These are phyloP conservation scores for Aureobasidium subglaciale DNA, from an alignment of 2,329 filamentous ascomycete species.

Conservation along the genomic window DNA sequence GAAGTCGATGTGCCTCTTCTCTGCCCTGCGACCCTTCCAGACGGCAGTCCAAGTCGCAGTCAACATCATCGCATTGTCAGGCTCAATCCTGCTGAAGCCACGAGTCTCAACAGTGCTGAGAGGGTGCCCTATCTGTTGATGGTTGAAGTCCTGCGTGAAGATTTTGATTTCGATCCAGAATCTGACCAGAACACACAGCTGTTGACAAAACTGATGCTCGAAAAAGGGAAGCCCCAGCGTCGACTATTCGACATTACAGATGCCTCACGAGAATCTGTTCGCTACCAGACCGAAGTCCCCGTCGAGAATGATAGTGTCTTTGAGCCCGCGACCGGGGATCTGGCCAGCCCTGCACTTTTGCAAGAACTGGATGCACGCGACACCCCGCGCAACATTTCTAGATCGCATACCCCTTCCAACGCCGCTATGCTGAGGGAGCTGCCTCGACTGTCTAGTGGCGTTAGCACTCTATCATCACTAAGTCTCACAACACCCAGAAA, in stretches of 20 bases:
- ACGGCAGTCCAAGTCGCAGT: slow-evolving; percentile 67
- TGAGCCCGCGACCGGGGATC: slow-evolving; percentile 71
- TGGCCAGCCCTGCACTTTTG: slow-evolving; percentile 66
- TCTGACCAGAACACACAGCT: slow-evolving; percentile 65
- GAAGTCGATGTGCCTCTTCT: slow-evolving; percentile 80
- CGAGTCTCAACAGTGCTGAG: slow-evolving; percentile 78
- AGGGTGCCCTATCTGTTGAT: slow-evolving; percentile 80
- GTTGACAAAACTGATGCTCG: slow-evolving; percentile 56
- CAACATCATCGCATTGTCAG: slow-evolving; percentile 76
- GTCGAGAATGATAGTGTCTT: slow-evolving; percentile 65
- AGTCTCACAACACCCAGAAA: slow-evolving; percentile 60
- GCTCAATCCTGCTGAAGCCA: slow-evolving; percentile 75
- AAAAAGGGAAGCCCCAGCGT: slow-evolving; percentile 52
- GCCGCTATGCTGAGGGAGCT: slow-evolving; percentile 25
- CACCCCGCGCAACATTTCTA: slow-evolving; percentile 23
- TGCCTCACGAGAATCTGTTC: slow-evolving; percentile 45
- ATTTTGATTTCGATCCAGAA: slow-evolving; percentile 75
- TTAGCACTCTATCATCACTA: slow-evolving; percentile 52
- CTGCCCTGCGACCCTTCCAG: slow-evolving; percentile 65
- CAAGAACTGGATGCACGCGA: slow-evolving; percentile 48
- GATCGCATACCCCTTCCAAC: slow-evolving; percentile 16
- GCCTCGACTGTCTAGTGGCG: slow-evolving; percentile 55
- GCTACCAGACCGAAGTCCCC: slow-evolving; percentile 31
- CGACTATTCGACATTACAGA: slow-evolving; percentile 53
- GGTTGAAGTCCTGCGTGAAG: slow-evolving; percentile 73